Evolutionary conservation across 2,329 filamentous ascomycete species (phyloP), one percentile per base, ranked within the genome.

Genomic region (Juglanconis juglandina): DNA sequence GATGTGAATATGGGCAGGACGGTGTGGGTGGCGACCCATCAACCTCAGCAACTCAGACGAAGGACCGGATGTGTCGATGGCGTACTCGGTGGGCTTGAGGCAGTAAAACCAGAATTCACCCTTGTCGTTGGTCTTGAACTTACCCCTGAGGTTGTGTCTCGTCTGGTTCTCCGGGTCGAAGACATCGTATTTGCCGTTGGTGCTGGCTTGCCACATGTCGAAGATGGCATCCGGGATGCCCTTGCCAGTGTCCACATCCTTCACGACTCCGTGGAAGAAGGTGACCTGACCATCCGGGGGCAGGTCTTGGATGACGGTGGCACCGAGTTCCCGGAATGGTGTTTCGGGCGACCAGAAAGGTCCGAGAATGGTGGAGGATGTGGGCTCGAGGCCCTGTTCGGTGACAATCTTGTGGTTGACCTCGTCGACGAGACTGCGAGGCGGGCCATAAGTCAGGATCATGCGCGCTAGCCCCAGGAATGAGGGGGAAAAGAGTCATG

Each of bases 301-400:
- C 69, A 68, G 75, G 37, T 68, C 65, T 2, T 81, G 76, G 46
- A 89, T 86, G 61, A 77, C 81, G 42, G 77, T 77, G 56, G 39
- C 62, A 37, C 85, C 87, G 68, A 86, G 86, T 39, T 79, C 68
- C 52, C 82, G 77, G 57, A 77, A 75, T 3, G 87, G 86, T 0
- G 86, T 82, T 63, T 89, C 80, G 56, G 81, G 77, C 14, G 86
- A 78, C 79, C 84, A 89, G 73, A 90, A 90, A 2, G 87, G 87
- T 1, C 87, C 87, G 2, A 90, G 79, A 60, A 89, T 87, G 46
- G 87, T 84, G 14, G 85, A 86, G 14, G 84, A 78, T 4, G 85
- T 87, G 46, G 82, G 76, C 44, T 81, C 77, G 47, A 73, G 73
- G 57, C 51, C 59, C 44, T 60, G 53, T 39, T 59, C 58, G 63